A percentile compares a stretch with the other conserved stretches of the same genome.
These are phyloP conservation scores for Astrothelium macrocarpum DNA, from an alignment of 495 filamentous ascomycete genomes.

Conservation along the genomic window DNA sequence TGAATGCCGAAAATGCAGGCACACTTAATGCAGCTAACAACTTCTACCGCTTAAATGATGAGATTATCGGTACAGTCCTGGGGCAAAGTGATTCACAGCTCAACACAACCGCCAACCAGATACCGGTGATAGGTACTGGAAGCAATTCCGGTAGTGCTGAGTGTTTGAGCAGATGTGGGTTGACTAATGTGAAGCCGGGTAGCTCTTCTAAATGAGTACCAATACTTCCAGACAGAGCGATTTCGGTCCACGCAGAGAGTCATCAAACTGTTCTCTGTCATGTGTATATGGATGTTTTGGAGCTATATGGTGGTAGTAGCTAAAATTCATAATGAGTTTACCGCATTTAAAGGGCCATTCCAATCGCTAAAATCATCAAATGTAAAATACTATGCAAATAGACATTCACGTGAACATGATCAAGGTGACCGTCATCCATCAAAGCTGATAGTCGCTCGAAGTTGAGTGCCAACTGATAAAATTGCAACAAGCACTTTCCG, in stretches of 20 bases:
- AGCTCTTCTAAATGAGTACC: neutral
- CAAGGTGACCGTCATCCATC: too few species aligned
- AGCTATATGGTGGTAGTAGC: too few species aligned
- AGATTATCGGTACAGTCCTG: slow-evolving; percentile 29
- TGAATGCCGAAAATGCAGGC: slow-evolving; percentile 30
- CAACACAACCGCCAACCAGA: slow-evolving; percentile 12
- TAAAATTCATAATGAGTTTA: too few species aligned
- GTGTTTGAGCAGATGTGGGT: slow-evolving; percentile 21
- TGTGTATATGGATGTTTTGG: too few species aligned
- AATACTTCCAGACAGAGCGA: neutral
- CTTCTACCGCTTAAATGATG: slow-evolving; percentile 24
- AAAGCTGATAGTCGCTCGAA: too few species aligned
- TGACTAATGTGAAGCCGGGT: neutral
- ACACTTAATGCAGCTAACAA: slow-evolving; percentile 31
- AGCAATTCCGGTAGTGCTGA: slow-evolving; percentile 24
- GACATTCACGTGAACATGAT: too few species aligned
- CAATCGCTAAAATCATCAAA: too few species aligned
- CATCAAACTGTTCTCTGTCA: neutral
- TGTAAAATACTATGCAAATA: too few species aligned
- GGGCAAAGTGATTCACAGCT: slow-evolving; percentile 18
- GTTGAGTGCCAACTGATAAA: too few species aligned
- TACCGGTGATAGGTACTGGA: slow-evolving; percentile 30
- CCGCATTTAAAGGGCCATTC: too few species aligned
- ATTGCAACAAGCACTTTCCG: too few species aligned
- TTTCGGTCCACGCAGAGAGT: neutral